Evolutionary conservation across 1,139 yeast species (phyloP).

Genomic region (Torulaspora pretoriensis): DNA sequence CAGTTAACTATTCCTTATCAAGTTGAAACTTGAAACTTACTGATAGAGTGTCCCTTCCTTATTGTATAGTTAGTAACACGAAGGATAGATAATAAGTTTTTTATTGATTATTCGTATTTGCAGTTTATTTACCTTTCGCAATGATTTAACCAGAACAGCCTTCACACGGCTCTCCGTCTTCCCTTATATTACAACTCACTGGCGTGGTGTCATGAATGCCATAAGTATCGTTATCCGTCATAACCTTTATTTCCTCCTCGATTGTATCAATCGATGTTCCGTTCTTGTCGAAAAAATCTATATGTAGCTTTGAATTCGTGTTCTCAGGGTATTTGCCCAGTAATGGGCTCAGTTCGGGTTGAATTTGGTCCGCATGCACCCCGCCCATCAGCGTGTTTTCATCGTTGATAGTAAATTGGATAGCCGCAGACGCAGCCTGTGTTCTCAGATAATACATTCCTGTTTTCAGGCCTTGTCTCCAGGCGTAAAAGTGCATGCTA

Average conservation of each 20-base stretch:
- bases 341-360: slow-evolving; percentile 4
- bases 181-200: slow-evolving; percentile 11
- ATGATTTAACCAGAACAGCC: slow-evolving; percentile 13
- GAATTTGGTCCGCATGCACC: slow-evolving; percentile 1
- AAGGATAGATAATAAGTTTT: slow-evolving; percentile 14
- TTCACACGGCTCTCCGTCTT: slow-evolving; percentile 11
- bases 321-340: slow-evolving; percentile 11
- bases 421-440: slow-evolving; percentile 88
- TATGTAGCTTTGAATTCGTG: slow-evolving; percentile 4
- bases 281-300: slow-evolving; percentile 9
- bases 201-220: slow-evolving; percentile 16
- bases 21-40: slow-evolving; percentile 9
- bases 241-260: slow-evolving; percentile 1
- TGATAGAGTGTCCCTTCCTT: slow-evolving; percentile 16
- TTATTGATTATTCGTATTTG: background rate
- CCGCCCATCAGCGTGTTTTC: slow-evolving; percentile 11
- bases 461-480: slow-evolving; percentile 95
- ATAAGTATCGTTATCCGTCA: slow-evolving; percentile 11
- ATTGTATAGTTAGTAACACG: slow-evolving; percentile 12
- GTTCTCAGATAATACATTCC: slow-evolving; percentile 97
- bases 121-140: background rate
- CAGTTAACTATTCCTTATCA: slow-evolving; percentile 9
- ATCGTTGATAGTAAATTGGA: slow-evolving; percentile 65
- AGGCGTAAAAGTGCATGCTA: slow-evolving; percentile 94
- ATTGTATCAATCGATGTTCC: slow-evolving; percentile 4